A percentile compares a stretch with the other conserved stretches of the same genome.
Conservation (phyloP, 2,329 filamentous ascomycete genomes). For the Arthroderma sp. region DNA sequence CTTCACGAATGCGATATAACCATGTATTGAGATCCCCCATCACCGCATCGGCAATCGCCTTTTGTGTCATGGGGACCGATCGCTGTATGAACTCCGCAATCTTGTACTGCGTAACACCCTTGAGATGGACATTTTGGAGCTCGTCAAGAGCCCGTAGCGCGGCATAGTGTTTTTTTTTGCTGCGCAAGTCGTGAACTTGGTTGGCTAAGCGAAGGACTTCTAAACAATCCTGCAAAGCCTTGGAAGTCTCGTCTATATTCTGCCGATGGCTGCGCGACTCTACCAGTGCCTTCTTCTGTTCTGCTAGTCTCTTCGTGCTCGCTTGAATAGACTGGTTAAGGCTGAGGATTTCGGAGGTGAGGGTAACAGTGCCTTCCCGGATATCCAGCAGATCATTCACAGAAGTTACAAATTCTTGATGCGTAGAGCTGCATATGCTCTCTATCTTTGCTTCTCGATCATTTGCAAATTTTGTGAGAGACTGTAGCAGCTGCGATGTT, state of each 20-base stretch:
- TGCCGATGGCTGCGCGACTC: conserved; percentile 84
- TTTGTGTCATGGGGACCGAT: conserved; percentile 84
- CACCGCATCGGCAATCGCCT: conserved; percentile 86
- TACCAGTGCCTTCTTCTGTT: conserved; percentile 87
- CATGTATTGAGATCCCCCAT: conserved; percentile 96
- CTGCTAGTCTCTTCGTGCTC: conserved; percentile 85
- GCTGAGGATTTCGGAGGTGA: conserved; percentile 82
- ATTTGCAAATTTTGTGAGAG: conserved; percentile 66
- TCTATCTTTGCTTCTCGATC: conserved; percentile 88
- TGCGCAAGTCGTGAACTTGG: conserved; percentile 79
- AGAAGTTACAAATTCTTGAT: conserved; percentile 89
- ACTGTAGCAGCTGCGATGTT: conserved; percentile 60
- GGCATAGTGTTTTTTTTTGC: conserved; percentile 89
- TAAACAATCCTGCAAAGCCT: conserved; percentile 78
- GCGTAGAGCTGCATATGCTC: conserved; percentile 83
- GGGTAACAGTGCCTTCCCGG: conserved; percentile 72
- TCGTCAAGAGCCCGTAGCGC: conserved; percentile 90
- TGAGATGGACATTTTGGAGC: conserved; percentile 88
- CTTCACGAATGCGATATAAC: conserved; percentile 89
- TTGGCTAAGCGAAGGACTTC: conserved; percentile 89
- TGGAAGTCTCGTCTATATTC: conserved; percentile 86
- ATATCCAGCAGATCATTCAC: conserved; percentile 90
- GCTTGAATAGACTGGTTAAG: conserved; percentile 90
- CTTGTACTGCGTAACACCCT: conserved; percentile 86
- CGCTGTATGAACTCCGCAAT: conserved; percentile 92